Base-by-base conservation (phyloP, 2,329 filamentous ascomycete genomes). In the Colletotrichum sp. region DNA sequence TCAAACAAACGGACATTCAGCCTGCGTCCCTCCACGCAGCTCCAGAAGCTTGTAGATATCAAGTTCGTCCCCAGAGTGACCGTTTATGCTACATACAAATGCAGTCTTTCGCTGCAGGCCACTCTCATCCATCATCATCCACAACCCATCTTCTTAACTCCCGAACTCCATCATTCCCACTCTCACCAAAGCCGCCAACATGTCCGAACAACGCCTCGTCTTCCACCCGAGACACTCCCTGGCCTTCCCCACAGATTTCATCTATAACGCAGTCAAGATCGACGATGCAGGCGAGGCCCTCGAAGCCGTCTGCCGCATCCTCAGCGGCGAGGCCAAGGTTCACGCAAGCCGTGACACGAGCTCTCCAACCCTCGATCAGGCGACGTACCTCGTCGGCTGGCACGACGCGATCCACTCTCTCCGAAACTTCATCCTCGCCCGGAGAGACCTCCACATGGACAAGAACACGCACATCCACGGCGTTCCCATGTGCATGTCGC, bases 361-460 rank as follows among this genome's bases (percentile, higher is more conserved):
- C 36, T 39, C 68, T 4, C 18, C 9, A 18, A 16, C 30, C 2
- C 48, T 52, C 44, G 68, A 70, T 1, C 36, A 70, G 36, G 26
- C 32, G 5, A 18, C 24, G 24, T 70, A 70, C 57, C 55, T 63
- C n/a, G 68, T 70, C 15, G 68, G 68, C 36, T 70, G 68, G 68
- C 68, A 70, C 55, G 68, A 70, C 15, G 68, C 68, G 13, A 39
- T 70, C n/a, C 68, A 70, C 26, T 34, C 68, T 22, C 26, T 70
- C 39, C 57, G 57, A 6, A 28, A 52, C n/a, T 16, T 70, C 15
- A 44, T 59, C n/a, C 16, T 44, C 55, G 26, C 13, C 57, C 57
- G 12, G 28, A 30, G 36, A 52, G 26, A 59, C 8, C 6, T 63
- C 34, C 28, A 18, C 39, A 22, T 36, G 34, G 2, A 32, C 3